Evolutionary conservation across 331 rosid species (phyloP).

Genomic region (Cydonia oblonga): DNA sequence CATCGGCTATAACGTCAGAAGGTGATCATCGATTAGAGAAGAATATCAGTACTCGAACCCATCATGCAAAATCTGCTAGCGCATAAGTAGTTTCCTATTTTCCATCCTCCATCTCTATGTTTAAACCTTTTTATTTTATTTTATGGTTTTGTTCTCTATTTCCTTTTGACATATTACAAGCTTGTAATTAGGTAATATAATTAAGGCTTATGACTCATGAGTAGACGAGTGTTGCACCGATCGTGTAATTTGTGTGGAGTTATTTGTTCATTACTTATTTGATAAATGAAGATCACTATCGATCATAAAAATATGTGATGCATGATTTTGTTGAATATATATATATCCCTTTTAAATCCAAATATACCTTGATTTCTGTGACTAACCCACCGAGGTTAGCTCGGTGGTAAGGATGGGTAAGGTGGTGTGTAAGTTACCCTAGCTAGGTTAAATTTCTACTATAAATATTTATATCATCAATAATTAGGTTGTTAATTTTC

Average conservation of each 20-base stretch:
- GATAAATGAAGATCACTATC: constrained; percentile 19
- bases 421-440: neutral
- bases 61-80: constrained; percentile 21
- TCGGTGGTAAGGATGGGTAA: neutral
- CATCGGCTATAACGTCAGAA: constrained; percentile 50
- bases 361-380: too few species aligned
- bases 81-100: neutral
- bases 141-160: neutral
- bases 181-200: constrained; percentile 25
- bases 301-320: neutral
- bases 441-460: neutral
- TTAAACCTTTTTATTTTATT: neutral
- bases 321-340: neutral
- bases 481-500: neutral
- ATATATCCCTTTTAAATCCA: too few species aligned
- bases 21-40: constrained; percentile 41
- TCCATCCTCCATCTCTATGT: neutral
- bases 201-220: constrained; percentile 11
- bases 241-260: constrained; percentile 28
- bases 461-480: too few species aligned
- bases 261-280: constrained; percentile 38
- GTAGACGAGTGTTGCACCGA: constrained; percentile 26
- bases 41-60: constrained; percentile 7
- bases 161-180: constrained; percentile 22
- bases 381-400: neutral